Evolutionary conservation across 305 asterid species (phyloP).

Genomic region (Solanum hybrid): DNA sequence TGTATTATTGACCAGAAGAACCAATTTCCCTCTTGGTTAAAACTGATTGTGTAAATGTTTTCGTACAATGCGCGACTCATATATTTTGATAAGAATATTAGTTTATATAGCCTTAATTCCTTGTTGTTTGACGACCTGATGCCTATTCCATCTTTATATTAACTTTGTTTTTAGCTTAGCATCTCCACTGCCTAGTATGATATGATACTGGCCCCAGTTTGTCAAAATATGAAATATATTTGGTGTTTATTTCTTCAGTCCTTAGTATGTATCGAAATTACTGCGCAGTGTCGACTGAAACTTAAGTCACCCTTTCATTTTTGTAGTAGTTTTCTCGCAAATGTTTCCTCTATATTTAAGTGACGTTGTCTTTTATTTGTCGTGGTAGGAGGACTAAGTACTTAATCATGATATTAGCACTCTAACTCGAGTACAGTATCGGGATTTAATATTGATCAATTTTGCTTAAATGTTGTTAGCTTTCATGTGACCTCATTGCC

Average conservation of each 20-base stretch:
- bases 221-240: background rate
- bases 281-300: background rate
- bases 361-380: background rate
- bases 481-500: background rate
- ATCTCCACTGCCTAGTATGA: background rate
- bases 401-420: background rate
- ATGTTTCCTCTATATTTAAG: background rate
- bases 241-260: background rate
- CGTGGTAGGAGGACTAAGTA: background rate
- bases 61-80: background rate
- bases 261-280: background rate
- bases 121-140: background rate
- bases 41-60: background rate
- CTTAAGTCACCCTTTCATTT: background rate
- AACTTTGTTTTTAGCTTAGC: background rate
- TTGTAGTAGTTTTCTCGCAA: background rate
- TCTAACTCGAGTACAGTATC: background rate
- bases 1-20: background rate
- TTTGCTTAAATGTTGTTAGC: background rate
- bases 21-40: background rate
- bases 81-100: too few relatives aligned
- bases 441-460: background rate
- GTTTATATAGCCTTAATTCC: background rate
- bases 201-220: background rate
- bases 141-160: background rate